Evolutionary conservation across 176 grass and related monocot species (phyloP).

Genomic region (Oryza australiensis): DNA sequence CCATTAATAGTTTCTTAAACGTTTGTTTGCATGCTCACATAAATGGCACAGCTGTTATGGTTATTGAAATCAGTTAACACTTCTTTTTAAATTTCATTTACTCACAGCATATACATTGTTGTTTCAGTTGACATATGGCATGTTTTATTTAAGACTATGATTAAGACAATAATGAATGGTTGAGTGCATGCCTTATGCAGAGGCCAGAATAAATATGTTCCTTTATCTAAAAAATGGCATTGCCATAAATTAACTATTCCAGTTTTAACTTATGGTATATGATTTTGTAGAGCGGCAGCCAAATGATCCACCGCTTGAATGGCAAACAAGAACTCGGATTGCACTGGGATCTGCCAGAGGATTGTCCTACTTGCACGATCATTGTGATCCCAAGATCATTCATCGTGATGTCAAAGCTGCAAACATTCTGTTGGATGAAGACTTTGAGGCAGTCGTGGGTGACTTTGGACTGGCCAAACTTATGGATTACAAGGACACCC

Average conservation of each 20-base stretch:
- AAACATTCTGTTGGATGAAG: conserved; percentile 77
- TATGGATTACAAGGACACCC: conserved; percentile 86
- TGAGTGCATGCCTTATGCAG: no score
- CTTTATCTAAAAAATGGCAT: not conserved
- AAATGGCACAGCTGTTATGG: not conserved
- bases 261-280: conserved; percentile 15
- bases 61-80: not conserved
- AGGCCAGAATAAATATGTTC: no score
- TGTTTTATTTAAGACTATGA: no score
- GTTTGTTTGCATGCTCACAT: not conserved
- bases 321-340: conserved; percentile 56
- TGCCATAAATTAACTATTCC: not conserved
- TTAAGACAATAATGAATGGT: no score
- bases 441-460: conserved; percentile 70
- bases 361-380: conserved; percentile 72
- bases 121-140: not conserved
- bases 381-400: conserved; percentile 92
- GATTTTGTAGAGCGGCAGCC: conserved; percentile 53
- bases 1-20: not conserved
- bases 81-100: not conserved
- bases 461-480: conserved; percentile 77
- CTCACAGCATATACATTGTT: not conserved
- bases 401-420: conserved; percentile 78
- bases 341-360: conserved; percentile 77
- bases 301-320: conserved; percentile 52